Percentiles rank a stretch among this genome's conserved stretches.
Evolutionary conservation across 2,329 filamentous ascomycete species (phyloP).

Genomic region (Rhytidhysteron rufulum): DNA sequence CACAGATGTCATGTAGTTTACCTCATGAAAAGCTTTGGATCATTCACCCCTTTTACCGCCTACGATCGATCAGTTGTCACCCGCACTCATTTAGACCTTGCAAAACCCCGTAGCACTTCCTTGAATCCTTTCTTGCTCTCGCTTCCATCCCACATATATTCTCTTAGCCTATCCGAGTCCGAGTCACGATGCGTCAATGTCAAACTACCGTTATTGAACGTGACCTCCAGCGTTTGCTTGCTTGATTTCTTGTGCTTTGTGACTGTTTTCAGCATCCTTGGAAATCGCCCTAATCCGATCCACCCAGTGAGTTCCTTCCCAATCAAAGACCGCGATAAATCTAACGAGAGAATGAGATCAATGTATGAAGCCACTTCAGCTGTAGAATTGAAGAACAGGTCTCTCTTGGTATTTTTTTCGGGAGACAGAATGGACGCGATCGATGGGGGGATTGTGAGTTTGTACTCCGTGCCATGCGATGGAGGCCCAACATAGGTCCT

Average conservation of each 20-base stretch:
- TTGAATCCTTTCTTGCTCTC: conserved; percentile 11
- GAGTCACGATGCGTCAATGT: not conserved
- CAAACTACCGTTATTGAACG: conserved; percentile 1
- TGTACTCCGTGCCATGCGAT: conserved; percentile 32
- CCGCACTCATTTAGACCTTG: conserved; percentile 10
- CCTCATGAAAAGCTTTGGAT: not conserved
- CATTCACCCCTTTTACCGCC: not conserved
- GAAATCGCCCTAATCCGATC: conserved; percentile 8
- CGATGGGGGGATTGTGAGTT: conserved; percentile 26
- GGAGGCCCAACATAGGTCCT: conserved; percentile 31
- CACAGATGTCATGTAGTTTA: not conserved
- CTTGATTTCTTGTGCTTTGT: not conserved
- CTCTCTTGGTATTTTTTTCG: conserved; percentile 15
- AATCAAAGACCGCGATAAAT: conserved; percentile 27
- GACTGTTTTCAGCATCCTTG: conserved; percentile 10
- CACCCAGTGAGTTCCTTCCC: conserved; percentile 18
- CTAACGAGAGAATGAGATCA: conserved; percentile 29
- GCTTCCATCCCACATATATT: conserved; percentile 22
- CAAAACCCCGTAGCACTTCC: conserved; percentile 24
- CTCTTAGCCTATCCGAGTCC: conserved; percentile 7
- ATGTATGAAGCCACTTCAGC: conserved; percentile 28
- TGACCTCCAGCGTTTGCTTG: not conserved
- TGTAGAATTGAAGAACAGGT: conserved; percentile 25
- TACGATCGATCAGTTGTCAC: not conserved
- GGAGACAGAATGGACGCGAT: conserved; percentile 24